These are phyloP conservation scores for Phialophora expanda DNA, from an alignment of 2,329 filamentous ascomycete species.

Conservation along the genomic window DNA sequence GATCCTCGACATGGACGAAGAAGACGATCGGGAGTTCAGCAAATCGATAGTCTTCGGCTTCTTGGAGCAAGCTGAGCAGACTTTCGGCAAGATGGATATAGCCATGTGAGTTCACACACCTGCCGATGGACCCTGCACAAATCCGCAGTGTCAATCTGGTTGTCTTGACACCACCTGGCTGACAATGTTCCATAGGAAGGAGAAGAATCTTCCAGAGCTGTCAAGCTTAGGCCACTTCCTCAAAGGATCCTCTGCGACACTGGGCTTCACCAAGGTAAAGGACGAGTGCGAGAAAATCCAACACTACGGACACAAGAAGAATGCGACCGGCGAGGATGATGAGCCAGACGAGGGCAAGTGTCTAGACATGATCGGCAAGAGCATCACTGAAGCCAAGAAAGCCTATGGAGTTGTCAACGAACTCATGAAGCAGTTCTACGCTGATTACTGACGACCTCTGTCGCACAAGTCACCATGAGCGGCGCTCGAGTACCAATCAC, in stretches of 20 bases:
- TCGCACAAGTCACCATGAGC: neutral
- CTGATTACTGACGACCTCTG: slow-evolving; percentile 45
- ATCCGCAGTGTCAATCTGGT: neutral
- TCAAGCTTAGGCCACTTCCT: slow-evolving; percentile 91
- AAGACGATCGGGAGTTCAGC: slow-evolving; percentile 84
- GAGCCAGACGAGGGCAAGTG: slow-evolving; percentile 71
- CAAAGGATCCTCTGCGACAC: slow-evolving; percentile 93
- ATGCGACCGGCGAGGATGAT: slow-evolving; percentile 71
- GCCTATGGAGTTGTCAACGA: slow-evolving; percentile 77
- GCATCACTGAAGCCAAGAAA: slow-evolving; percentile 71
- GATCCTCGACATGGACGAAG: slow-evolving; percentile 98
- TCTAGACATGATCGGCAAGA: slow-evolving; percentile 71
- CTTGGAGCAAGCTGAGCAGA: slow-evolving; percentile 86
- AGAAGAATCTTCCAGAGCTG: slow-evolving; percentile 72
- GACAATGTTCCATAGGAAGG: slow-evolving; percentile 57
- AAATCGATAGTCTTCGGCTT: slow-evolving; percentile 87
- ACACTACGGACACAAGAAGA: slow-evolving; percentile 82
- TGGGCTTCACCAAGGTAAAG: slow-evolving; percentile 87
- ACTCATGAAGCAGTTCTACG: slow-evolving; percentile 73
- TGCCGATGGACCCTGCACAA: neutral
- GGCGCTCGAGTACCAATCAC: neutral
- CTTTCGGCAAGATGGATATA: slow-evolving; percentile 82
- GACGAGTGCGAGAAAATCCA: slow-evolving; percentile 97
- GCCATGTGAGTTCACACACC: slow-evolving; percentile 65
- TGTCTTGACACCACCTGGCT: neutral